Conservation (phyloP, 371 early-diverging fungal genomes). For the Neoconidiobolus thromboides region DNA sequence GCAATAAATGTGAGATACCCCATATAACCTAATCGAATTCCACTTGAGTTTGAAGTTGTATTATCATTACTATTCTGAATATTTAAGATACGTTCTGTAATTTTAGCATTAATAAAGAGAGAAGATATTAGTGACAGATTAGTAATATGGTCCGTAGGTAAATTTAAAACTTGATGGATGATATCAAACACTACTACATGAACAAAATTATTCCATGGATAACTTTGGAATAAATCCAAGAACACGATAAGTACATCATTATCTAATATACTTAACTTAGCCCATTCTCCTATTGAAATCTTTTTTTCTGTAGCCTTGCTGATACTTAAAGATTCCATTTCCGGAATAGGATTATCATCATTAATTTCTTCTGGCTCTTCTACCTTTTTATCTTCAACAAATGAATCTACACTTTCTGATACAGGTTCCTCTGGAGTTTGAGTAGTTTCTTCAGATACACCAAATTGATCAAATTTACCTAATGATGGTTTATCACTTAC, state of each 20-base stretch:
- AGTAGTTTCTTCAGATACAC: not conserved
- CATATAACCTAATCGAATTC: constrained; percentile 89
- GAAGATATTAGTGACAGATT: constrained; percentile 4
- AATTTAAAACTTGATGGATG: constrained; percentile 84
- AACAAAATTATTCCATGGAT: constrained; percentile 86
- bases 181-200: constrained; percentile 92
- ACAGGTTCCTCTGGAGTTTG: not conserved
- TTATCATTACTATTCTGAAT: constrained; percentile 53
- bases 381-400: not conserved
- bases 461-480: constrained; percentile 9
- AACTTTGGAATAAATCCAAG: constrained; percentile 63
- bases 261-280: constrained; percentile 38
- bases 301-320: not conserved
- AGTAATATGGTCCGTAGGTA: constrained; percentile 27
- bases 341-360: not conserved
- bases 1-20: constrained; percentile 90
- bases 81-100: constrained; percentile 53
- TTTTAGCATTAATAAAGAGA: constrained; percentile 58
- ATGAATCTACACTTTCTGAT: not conserved
- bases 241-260: constrained; percentile 32
- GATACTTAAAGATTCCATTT: not conserved
- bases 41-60: constrained; percentile 51
- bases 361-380: not conserved
- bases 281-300: constrained; percentile 37
- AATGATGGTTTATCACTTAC: not conserved